Percentiles rank a stretch among this genome's conserved stretches.
These are phyloP conservation scores for Solanum hybrid DNA, from an alignment of 305 asterid species.

Conservation along the genomic window DNA sequence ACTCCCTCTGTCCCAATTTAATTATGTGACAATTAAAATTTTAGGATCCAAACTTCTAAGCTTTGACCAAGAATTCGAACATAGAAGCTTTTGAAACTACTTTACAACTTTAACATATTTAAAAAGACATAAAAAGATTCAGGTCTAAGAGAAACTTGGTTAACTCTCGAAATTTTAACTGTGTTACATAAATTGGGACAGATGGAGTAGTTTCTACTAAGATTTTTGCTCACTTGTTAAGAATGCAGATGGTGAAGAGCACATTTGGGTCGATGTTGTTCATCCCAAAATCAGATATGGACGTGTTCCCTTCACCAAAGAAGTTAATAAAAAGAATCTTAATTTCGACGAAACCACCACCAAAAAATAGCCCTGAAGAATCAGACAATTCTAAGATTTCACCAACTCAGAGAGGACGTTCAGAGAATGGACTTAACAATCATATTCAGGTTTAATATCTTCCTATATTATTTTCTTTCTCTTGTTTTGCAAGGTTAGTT, in stretches of 20 bases:
- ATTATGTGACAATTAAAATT: neutral
- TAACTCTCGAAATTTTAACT: neutral
- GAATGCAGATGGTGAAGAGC: constrained; percentile 11
- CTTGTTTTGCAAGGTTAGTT: neutral
- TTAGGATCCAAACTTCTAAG: neutral
- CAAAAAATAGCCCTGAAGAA: neutral
- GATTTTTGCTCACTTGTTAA: neutral
- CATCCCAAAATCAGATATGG: constrained; percentile 3
- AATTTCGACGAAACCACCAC: constrained; percentile 15
- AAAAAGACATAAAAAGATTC: neutral
- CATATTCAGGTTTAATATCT: neutral
- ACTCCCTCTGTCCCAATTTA: neutral
- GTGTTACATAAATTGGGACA: neutral
- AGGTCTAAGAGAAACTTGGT: neutral
- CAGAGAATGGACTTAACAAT: neutral
- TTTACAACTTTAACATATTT: neutral
- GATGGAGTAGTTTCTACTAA: neutral
- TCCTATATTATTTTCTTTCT: neutral
- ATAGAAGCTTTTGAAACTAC: neutral
- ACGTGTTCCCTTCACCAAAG: constrained; percentile 16
- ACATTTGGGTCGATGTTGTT: constrained; percentile 11
- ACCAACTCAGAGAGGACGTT: neutral
- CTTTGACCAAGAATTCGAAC: neutral
- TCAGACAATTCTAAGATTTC: neutral
- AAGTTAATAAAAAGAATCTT: neutral